Percentiles rank a stretch among this genome's conserved stretches.
phyloP scores from a whole-genome alignment of 352 stramenopile genomes.

The Pythium sp. region DNA sequence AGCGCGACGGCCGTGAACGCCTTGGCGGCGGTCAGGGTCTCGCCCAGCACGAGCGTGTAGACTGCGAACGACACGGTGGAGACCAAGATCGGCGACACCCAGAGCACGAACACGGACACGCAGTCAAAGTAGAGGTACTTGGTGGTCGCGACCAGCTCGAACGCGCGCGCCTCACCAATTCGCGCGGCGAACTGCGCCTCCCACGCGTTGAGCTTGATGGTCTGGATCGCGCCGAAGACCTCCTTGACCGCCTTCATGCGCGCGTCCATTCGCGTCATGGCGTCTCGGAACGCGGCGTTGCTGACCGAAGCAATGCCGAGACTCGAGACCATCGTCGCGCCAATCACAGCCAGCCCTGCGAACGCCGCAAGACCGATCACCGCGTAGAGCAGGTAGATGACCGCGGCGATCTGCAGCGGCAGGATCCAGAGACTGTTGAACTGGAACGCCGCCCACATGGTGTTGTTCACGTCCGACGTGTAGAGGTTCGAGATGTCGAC shows the following conservation, averaged over 20 bases:
- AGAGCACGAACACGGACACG: slow-evolving; percentile 54
- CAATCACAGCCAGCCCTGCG: slow-evolving; percentile 37
- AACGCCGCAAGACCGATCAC: slow-evolving; percentile 34
- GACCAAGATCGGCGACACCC: slow-evolving; percentile 37
- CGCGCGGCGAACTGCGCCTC: background rate
- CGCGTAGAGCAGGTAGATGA: slow-evolving; percentile 34
- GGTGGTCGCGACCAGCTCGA: slow-evolving; percentile 22
- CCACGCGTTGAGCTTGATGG: slow-evolving; percentile 89
- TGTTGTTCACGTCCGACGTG: slow-evolving; percentile 29
- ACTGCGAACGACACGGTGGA: slow-evolving; percentile 42
- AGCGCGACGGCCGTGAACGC: slow-evolving; percentile 48
- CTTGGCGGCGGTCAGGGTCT: slow-evolving; percentile 40
- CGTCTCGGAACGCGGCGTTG: slow-evolving; percentile 40
- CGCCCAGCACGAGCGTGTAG: slow-evolving; percentile 32
- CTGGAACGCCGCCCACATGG: slow-evolving; percentile 31
- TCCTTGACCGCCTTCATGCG: slow-evolving; percentile 92
- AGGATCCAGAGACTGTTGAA: slow-evolving; percentile 48
- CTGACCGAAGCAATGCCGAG: slow-evolving; percentile 49
- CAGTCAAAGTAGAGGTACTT: slow-evolving; percentile 57
- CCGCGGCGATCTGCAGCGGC: slow-evolving; percentile 32
- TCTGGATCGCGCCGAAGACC: slow-evolving; percentile 88
- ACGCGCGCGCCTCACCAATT: slow-evolving; percentile 22
- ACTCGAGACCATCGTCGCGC: slow-evolving; percentile 28
- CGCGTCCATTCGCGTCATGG: slow-evolving; percentile 87
- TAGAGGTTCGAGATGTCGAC: slow-evolving; percentile 44